Conservation (phyloP, 1,139 yeast genomes). For the Sugiyamaella xylanicola region DNA sequence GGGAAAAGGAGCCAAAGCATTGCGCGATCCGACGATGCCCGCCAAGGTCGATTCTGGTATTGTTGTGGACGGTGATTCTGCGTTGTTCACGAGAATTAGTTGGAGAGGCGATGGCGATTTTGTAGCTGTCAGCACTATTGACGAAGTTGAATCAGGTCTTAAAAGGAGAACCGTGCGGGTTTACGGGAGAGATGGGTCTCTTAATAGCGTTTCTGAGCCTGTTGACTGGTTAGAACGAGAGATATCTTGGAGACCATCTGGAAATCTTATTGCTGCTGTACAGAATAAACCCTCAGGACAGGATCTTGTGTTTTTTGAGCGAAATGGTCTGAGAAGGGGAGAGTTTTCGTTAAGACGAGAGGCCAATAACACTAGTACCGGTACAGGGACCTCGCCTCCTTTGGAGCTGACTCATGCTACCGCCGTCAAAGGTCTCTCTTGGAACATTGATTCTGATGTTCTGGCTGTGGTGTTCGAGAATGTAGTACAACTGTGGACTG, state of each 20-base stretch:
- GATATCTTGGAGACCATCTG: slow-evolving; percentile 89
- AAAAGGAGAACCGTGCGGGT: slow-evolving; percentile 81
- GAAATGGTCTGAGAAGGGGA: slow-evolving; percentile 91
- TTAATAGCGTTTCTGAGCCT: slow-evolving; percentile 89
- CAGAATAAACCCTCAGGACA: slow-evolving; percentile 52
- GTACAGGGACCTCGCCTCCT: background rate
- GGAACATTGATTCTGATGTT: slow-evolving; percentile 85
- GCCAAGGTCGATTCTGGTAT: slow-evolving; percentile 69
- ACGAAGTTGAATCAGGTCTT: slow-evolving; percentile 46
- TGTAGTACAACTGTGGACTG: slow-evolving; percentile 78
- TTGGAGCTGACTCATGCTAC: background rate
- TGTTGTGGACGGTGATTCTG: slow-evolving; percentile 56
- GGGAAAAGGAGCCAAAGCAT: slow-evolving; percentile 75
- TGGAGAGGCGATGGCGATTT: slow-evolving; percentile 98
- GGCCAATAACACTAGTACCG: slow-evolving; percentile 18
- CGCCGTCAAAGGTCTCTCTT: slow-evolving; percentile 57
- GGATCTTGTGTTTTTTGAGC: slow-evolving; percentile 71
- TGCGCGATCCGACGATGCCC: slow-evolving; percentile 93
- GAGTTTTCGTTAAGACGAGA: slow-evolving; percentile 70
- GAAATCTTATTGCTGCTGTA: slow-evolving; percentile 80
- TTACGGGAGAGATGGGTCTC: slow-evolving; percentile 69
- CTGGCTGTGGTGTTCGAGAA: slow-evolving; percentile 68
- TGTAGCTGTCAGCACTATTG: slow-evolving; percentile 69
- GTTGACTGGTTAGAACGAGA: slow-evolving; percentile 76
- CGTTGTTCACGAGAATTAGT: slow-evolving; percentile 52